Percentiles rank a stretch among this genome's conserved stretches.
These are phyloP conservation scores for Neurospora discreta DNA, from an alignment of 495 filamentous ascomycete species.

Conservation along the genomic window DNA sequence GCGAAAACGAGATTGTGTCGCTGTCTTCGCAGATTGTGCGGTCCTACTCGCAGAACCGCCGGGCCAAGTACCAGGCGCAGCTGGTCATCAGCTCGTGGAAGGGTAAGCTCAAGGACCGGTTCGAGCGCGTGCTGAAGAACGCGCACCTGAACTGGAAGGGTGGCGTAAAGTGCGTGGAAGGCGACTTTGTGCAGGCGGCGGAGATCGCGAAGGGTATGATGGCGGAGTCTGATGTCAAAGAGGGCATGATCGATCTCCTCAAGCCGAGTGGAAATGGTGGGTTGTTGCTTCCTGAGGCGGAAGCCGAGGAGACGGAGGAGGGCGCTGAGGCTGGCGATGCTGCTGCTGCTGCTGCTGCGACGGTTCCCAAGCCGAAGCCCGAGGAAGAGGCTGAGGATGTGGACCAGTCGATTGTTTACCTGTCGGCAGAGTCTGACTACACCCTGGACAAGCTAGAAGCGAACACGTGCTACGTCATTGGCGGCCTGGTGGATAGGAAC, in stretches of 20 bases:
- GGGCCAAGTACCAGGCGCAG: conserved; percentile 51
- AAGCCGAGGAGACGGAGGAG: conserved; percentile 5
- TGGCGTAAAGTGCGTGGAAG: conserved; percentile 49
- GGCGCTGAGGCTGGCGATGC: background rate
- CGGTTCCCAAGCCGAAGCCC: conserved; percentile 4
- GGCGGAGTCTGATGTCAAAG: conserved; percentile 38
- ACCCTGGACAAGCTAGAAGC: conserved; percentile 71
- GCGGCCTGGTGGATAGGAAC: conserved; percentile 91
- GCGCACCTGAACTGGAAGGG: conserved; percentile 70
- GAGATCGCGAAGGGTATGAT: conserved; percentile 49
- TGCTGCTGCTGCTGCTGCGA: too few species aligned
- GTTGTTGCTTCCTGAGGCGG: conserved; percentile 12
- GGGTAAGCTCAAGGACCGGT: conserved; percentile 63
- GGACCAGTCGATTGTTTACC: conserved; percentile 56
- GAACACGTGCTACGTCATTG: conserved; percentile 84
- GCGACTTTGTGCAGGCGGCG: conserved; percentile 57
- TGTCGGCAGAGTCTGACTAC: conserved; percentile 75
- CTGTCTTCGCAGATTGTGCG: conserved; percentile 73
- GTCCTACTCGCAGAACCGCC: conserved; percentile 76
- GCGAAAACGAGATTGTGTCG: conserved; percentile 67
- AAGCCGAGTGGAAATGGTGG: conserved; percentile 26
- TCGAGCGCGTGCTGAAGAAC: conserved; percentile 59
- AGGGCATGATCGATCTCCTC: conserved; percentile 41
- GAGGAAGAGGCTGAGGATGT: conserved; percentile 26
- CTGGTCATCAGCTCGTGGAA: conserved; percentile 66